Evolutionary conservation across 2,329 filamentous ascomycete species (phyloP).

Genomic region (Fusarium verrucosum): DNA sequence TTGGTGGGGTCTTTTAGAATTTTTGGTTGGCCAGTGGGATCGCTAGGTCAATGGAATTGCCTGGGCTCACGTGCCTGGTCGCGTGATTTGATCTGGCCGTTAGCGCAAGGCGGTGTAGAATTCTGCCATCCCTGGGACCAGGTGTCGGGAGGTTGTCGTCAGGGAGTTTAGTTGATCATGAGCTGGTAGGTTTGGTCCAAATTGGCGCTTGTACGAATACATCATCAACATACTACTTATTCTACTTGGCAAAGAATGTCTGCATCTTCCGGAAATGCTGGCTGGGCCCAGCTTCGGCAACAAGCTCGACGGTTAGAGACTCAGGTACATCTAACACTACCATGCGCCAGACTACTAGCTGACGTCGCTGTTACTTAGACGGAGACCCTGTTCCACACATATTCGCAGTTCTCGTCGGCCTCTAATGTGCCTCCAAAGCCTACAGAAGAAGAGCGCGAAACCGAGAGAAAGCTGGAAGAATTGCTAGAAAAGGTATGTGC

Average conservation of each 20-base stretch:
- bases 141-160: slow-evolving; percentile 37
- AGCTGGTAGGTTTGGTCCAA: slow-evolving; percentile 16
- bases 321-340: slow-evolving; percentile 68
- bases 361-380: slow-evolving; percentile 65
- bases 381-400: slow-evolving; percentile 82
- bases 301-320: slow-evolving; percentile 89
- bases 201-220: slow-evolving; percentile 19
- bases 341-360: slow-evolving; percentile 31
- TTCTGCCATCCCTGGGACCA: slow-evolving; percentile 43
- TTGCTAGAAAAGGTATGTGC: slow-evolving; percentile 77
- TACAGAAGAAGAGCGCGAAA: slow-evolving; percentile 81
- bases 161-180: slow-evolving; percentile 39
- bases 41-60: too few relatives aligned
- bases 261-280: slow-evolving; percentile 62
- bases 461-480: slow-evolving; percentile 84
- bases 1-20: slow-evolving; percentile 38
- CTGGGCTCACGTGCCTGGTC: slow-evolving; percentile 38
- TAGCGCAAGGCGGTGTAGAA: slow-evolving; percentile 43
- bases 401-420: slow-evolving; percentile 88
- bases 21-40: slow-evolving; percentile 46
- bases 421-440: slow-evolving; percentile 83
- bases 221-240: slow-evolving; percentile 25
- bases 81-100: slow-evolving; percentile 2
- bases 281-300: slow-evolving; percentile 95
- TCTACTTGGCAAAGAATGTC: slow-evolving; percentile 55